These are phyloP conservation scores for Globisporangium abappressorium DNA, from an alignment of 352 stramenopile genomes.

Conservation along the genomic window DNA sequence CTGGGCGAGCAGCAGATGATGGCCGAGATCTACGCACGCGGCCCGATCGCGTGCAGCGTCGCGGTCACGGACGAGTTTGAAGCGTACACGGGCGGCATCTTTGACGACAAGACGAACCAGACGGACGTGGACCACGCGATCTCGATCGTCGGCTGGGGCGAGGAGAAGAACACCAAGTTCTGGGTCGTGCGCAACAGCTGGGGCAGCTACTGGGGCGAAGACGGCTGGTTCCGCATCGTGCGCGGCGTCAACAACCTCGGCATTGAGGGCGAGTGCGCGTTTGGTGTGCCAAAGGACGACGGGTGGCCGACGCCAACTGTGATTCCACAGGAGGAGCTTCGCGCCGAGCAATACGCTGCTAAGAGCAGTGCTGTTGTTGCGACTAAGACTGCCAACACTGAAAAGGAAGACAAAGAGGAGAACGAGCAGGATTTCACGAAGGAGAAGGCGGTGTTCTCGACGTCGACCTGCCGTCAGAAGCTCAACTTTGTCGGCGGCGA, in stretches of 20 bases:
- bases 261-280: constrained; percentile 93
- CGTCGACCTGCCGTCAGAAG: constrained; percentile 51
- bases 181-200: constrained; percentile 97
- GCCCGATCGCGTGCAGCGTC: constrained; percentile 93
- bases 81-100: constrained; percentile 93
- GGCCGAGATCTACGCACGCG: constrained; percentile 95
- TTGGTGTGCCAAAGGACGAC: constrained; percentile 83
- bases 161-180: constrained; percentile 83
- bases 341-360: constrained; percentile 13
- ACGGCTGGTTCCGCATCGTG: constrained; percentile 94
- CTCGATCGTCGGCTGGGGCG: constrained; percentile 95
- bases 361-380: not conserved
- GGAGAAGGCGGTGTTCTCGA: constrained; percentile 18
- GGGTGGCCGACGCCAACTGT: constrained; percentile 57
- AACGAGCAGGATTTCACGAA: constrained; percentile 19
- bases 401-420: constrained; percentile 18
- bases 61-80: constrained; percentile 87
- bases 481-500: constrained; percentile 66
- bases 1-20: constrained; percentile 92
- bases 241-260: constrained; percentile 91
- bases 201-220: constrained; percentile 94
- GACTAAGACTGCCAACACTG: not conserved
- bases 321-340: constrained; percentile 10
- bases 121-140: constrained; percentile 89
- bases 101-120: constrained; percentile 87